Percentiles rank a stretch among this genome's conserved stretches.
phyloP scores from a whole-genome alignment of 106 monocot genomes.

The Acorus gramineus region DNA sequence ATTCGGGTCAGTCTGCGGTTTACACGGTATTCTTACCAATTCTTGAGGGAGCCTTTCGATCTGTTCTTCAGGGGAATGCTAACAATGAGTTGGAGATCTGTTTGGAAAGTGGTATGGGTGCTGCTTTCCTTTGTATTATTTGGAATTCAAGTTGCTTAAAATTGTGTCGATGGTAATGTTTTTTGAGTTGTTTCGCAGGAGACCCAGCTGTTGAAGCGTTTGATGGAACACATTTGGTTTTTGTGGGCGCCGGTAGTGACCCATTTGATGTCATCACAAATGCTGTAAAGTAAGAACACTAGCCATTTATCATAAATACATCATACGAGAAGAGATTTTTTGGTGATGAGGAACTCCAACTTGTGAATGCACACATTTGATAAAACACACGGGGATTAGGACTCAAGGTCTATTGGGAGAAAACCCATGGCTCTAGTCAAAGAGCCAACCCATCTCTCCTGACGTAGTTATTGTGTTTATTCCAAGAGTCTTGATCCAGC shows the following conservation, averaged over 20 bases:
- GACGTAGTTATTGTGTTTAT: too few species aligned
- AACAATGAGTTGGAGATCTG: slow-evolving; percentile 63
- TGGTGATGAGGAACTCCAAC: not conserved
- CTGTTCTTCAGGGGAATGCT: slow-evolving; percentile 61
- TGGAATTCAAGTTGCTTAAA: too few species aligned
- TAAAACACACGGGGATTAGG: too few species aligned
- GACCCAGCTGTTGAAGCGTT: slow-evolving; percentile 40
- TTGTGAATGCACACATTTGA: too few species aligned
- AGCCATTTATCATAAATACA: too few species aligned
- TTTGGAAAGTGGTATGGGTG: slow-evolving; percentile 52
- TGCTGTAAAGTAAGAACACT: slow-evolving; percentile 51
- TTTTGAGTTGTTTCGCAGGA: slow-evolving; percentile 18
- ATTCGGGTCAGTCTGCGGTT: slow-evolving; percentile 10
- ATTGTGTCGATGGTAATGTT: too few species aligned
- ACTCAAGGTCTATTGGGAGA: too few species aligned
- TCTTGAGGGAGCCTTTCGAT: slow-evolving; percentile 49
- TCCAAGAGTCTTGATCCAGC: too few species aligned
- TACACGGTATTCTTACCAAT: slow-evolving; percentile 58
- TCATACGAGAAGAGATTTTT: not conserved
- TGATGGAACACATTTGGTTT: slow-evolving; percentile 58
- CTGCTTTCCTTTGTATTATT: too few species aligned
- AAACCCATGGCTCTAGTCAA: too few species aligned
- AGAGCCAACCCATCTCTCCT: too few species aligned
- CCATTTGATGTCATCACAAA: slow-evolving; percentile 66
- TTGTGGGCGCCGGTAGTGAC: slow-evolving; percentile 43